phyloP scores from a whole-genome alignment of 2,329 filamentous ascomycete genomes.

The Trematosphaeria pertusa region DNA sequence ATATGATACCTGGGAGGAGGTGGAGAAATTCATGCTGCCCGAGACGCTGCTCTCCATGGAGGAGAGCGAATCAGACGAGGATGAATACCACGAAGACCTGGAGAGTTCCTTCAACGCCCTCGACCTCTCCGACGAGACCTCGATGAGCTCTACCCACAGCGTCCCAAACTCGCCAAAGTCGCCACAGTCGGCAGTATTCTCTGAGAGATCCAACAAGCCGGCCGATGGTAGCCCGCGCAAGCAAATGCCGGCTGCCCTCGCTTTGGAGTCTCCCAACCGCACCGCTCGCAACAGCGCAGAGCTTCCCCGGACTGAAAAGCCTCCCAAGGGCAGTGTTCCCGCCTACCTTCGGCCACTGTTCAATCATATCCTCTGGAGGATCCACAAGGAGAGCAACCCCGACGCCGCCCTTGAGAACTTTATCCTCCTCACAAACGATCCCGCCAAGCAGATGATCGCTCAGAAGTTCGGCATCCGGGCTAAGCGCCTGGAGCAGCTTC shows the following conservation, averaged over 20 bases:
- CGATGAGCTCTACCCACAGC: slow-evolving; percentile 54
- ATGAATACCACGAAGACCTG: slow-evolving; percentile 46
- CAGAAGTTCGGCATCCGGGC: slow-evolving; percentile 58
- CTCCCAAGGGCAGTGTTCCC: slow-evolving; percentile 45
- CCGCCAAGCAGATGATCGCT: slow-evolving; percentile 53
- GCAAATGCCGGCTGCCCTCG: slow-evolving; percentile 13
- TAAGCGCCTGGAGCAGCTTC: slow-evolving; percentile 58
- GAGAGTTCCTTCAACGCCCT: slow-evolving; percentile 46
- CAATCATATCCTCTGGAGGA: slow-evolving; percentile 60
- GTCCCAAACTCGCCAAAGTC: slow-evolving; percentile 47
- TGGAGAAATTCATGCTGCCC: slow-evolving; percentile 57
- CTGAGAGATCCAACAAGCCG: slow-evolving; percentile 28
- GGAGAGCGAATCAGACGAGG: slow-evolving; percentile 47
- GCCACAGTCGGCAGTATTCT: slow-evolving; percentile 50
- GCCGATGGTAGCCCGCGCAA: slow-evolving; percentile 39
- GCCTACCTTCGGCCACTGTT: slow-evolving; percentile 54
- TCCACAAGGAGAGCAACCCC: slow-evolving; percentile 57
- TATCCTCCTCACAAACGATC: slow-evolving; percentile 60
- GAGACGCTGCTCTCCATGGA: slow-evolving; percentile 58
- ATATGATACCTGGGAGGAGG: slow-evolving; percentile 57
- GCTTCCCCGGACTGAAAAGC: slow-evolving; percentile 27
- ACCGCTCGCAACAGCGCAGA: slow-evolving; percentile 41
- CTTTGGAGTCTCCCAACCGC: slow-evolving; percentile 30
- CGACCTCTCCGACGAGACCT: slow-evolving; percentile 47
- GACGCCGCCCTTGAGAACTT: slow-evolving; percentile 57